Evolutionary conservation across 108 stramenopile genomes (phyloP).

Genomic region (Nannochloropsis oceanica): DNA sequence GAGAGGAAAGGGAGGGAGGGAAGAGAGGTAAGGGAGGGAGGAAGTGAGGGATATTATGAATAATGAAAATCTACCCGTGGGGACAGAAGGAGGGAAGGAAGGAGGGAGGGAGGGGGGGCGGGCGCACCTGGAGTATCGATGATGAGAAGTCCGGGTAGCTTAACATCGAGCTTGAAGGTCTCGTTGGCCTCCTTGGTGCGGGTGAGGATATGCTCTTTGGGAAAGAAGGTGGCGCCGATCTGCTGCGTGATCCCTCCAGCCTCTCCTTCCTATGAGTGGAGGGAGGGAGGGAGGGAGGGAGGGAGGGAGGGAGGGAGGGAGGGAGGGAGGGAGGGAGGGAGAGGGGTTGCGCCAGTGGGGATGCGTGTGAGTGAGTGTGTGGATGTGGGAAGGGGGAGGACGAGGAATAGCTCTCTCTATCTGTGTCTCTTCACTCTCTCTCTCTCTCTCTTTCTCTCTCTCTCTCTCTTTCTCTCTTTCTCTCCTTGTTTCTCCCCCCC

Average conservation of each 20-base stretch:
- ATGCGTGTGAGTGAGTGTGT: background rate
- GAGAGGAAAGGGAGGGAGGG: too few relatives aligned
- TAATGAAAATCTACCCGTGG: too few relatives aligned
- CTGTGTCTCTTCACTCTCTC: too few relatives aligned
- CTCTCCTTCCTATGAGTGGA: slow-evolving; percentile 61
- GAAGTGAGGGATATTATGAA: too few relatives aligned
- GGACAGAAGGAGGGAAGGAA: too few relatives aligned
- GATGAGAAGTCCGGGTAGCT: slow-evolving; percentile 88
- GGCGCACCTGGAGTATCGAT: slow-evolving; percentile 96
- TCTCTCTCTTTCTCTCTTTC: too few relatives aligned
- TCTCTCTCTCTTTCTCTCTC: too few relatives aligned
- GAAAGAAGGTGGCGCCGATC: slow-evolving; percentile 98
- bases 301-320: background rate
- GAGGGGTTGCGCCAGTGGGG: background rate
- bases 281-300: background rate
- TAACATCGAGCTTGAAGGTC: slow-evolving; percentile 55
- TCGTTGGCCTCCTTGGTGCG: slow-evolving; percentile 50
- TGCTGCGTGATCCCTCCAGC: slow-evolving; percentile 98
- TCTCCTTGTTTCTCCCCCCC: too few relatives aligned
- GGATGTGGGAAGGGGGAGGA: background rate
- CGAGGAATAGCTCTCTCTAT: too few relatives aligned
- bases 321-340: background rate
- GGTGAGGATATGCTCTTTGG: slow-evolving; percentile 43
- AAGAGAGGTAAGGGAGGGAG: too few relatives aligned
- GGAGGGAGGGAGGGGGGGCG: too few relatives aligned